Evolutionary conservation across 495 filamentous ascomycete species (phyloP), one percentile per base, ranked within the genome.

Genomic region (Immersiella caudata): DNA sequence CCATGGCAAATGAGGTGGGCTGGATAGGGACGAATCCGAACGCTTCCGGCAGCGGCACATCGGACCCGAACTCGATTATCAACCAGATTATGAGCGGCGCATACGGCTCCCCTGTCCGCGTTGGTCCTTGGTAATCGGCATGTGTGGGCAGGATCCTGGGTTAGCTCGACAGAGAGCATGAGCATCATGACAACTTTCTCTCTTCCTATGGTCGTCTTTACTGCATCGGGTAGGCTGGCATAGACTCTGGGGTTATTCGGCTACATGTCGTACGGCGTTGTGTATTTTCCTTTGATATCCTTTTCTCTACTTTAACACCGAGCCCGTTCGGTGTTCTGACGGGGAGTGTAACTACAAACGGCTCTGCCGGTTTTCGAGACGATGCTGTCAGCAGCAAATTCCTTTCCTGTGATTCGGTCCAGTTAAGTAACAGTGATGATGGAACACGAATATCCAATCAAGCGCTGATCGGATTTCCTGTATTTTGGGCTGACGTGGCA

Each of bases 81-180:
- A 89, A 93, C 62, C 91, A 96, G 74, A 81, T 96, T 16, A 80
- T 94, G 56, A 90, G 87, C 66, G 92, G 92, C 20, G 91, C 88
- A 7, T 95, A 92, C 73, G 90, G 90, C 22, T 82, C 90, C 51
- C 87, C 91, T 27, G 90, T 93, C 57, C 87, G 85, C 55, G 90
- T 93, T 68, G 90, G 90, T 9, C 88, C 88, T 22, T 92, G 88
- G 89, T 91, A 80, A 72, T 36, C 12, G 18, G 18, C 20, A 27
- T 20, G 27, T 33, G 6, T 29, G 14, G 16, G 24, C 51, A 22
- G 20, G 50, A 21, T n/a, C 25, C 14, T 2, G 50, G 22, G 7
- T 26, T 27, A 24, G 62, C 25, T n/a, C 25, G 24, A 52, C 21
- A 36, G 46, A 18, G 22, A 40, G 57, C 36, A 46, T 52, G 25